Conservation (phyloP, 257 asterid species). For the Scutellaria baicalensis region DNA sequence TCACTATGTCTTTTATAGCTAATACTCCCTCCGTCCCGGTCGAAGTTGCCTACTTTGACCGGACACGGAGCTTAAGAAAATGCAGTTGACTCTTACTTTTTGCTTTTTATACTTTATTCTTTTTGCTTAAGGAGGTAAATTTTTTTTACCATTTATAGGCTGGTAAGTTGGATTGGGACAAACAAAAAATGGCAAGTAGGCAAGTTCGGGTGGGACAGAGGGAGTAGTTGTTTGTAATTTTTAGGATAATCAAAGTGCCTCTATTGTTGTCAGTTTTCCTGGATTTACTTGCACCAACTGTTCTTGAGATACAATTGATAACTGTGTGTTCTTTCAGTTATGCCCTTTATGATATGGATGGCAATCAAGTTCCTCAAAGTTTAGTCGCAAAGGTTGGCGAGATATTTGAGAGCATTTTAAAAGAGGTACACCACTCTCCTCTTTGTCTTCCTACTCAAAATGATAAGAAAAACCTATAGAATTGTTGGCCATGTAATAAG, state of each 20-base stretch:
- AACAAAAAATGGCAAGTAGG: no score
- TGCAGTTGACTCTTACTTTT: no score
- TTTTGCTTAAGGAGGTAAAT: no score
- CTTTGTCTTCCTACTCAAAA: not conserved
- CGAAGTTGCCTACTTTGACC: no score
- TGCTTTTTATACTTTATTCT: no score
- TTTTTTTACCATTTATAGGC: no score
- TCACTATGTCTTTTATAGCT: not conserved
- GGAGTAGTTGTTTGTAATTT: not conserved
- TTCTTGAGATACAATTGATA: not conserved
- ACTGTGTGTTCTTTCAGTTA: conserved; percentile 44
- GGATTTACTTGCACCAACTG: not conserved
- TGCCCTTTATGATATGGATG: conserved; percentile 87
- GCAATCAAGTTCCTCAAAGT: conserved; percentile 89
- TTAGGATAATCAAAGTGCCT: not conserved
- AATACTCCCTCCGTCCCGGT: no score
- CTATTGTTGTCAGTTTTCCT: not conserved
- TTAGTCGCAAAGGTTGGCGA: conserved; percentile 81
- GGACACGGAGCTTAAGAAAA: no score
- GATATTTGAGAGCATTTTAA: conserved; percentile 76
- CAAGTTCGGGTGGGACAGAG: no score
- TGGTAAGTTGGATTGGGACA: no score
- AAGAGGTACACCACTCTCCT: conserved; percentile 47
- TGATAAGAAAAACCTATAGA: not conserved
- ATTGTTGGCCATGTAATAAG: not conserved